phyloP scores from a whole-genome alignment of 2,329 filamentous ascomycete species.

The Fusarium sp. region DNA sequence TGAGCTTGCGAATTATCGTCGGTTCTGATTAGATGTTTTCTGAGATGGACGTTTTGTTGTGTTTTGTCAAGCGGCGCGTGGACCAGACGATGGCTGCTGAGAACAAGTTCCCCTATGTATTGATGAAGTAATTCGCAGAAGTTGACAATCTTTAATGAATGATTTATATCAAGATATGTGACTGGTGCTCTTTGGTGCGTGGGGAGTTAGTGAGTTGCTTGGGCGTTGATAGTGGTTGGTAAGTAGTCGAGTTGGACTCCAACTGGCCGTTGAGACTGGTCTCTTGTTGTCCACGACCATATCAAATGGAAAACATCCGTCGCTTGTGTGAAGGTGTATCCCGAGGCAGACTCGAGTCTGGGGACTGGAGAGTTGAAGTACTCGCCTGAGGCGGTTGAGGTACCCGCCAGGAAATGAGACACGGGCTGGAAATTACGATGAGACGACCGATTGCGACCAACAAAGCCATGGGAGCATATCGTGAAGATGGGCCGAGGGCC shows the following conservation, averaged over 20 bases:
- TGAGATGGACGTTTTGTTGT: slow-evolving; percentile 7
- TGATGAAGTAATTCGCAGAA: slow-evolving; percentile 34
- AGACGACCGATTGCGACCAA: slow-evolving; percentile 21
- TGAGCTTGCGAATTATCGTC: slow-evolving; percentile 12
- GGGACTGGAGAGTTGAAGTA: neutral
- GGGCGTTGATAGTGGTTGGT: neutral
- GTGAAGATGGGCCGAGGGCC: slow-evolving; percentile 13
- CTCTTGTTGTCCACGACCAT: neutral
- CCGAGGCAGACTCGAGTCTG: neutral
- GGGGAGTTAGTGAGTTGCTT: neutral
- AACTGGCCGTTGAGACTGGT: neutral
- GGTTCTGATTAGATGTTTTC: slow-evolving; percentile 16
- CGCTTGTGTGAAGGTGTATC: neutral
- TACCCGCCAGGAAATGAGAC: slow-evolving; percentile 18
- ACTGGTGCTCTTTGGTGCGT: neutral
- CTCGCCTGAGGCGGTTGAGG: neutral
- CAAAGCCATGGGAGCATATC: slow-evolving; percentile 13
- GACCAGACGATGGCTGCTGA: slow-evolving; percentile 21
- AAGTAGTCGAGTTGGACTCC: neutral
- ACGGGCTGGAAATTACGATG: slow-evolving; percentile 33
- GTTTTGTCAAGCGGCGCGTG: slow-evolving; percentile 32
- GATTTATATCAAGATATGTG: neutral
- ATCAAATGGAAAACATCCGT: neutral
- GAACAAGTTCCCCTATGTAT: slow-evolving; percentile 38
- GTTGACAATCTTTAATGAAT: slow-evolving; percentile 18